A percentile compares a stretch with the other conserved stretches of the same genome.
Conservation (phyloP, 2,329 filamentous ascomycete species). For the Coniella lustricola region DNA sequence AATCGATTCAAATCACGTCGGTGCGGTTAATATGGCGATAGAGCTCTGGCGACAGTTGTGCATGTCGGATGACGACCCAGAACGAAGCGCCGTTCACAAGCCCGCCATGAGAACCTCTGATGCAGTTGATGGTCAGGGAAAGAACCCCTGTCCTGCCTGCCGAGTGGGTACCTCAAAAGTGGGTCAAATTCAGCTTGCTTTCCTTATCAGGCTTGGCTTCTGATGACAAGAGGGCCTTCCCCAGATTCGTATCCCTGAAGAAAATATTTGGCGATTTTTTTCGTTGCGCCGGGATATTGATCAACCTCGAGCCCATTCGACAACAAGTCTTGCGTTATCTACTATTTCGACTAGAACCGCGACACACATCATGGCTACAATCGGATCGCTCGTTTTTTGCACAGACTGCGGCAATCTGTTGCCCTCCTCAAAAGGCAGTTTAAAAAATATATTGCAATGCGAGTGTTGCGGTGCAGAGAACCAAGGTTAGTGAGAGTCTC, state of each 20-base stretch:
- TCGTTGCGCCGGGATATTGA: not conserved
- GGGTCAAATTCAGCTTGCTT: not conserved
- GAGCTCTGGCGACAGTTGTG: not conserved
- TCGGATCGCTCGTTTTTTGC: constrained; percentile 90
- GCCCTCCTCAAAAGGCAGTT: constrained; percentile 69
- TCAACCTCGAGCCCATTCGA: not conserved
- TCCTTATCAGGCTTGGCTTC: constrained; percentile 5
- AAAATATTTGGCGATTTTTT: constrained; percentile 4
- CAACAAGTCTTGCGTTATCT: not conserved
- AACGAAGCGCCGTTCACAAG: constrained; percentile 3
- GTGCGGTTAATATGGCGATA: not conserved
- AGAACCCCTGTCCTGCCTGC: constrained; percentile 12
- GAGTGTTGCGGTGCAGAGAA: constrained; percentile 81
- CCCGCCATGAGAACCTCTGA: constrained; percentile 4
- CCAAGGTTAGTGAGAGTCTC: constrained; percentile 52
- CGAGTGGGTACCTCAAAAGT: constrained; percentile 1
- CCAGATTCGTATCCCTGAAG: constrained; percentile 6
- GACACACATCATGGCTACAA: constrained; percentile 62
- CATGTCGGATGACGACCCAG: not conserved
- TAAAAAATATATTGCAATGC: constrained; percentile 71
- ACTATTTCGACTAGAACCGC: not conserved
- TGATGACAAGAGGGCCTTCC: constrained; percentile 2
- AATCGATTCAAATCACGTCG: not conserved
- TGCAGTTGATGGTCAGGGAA: constrained; percentile 1
- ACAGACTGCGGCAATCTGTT: constrained; percentile 86